phyloP scores from a whole-genome alignment of 2,329 filamentous ascomycete genomes.

The Tolypocladium ovalisporum region DNA sequence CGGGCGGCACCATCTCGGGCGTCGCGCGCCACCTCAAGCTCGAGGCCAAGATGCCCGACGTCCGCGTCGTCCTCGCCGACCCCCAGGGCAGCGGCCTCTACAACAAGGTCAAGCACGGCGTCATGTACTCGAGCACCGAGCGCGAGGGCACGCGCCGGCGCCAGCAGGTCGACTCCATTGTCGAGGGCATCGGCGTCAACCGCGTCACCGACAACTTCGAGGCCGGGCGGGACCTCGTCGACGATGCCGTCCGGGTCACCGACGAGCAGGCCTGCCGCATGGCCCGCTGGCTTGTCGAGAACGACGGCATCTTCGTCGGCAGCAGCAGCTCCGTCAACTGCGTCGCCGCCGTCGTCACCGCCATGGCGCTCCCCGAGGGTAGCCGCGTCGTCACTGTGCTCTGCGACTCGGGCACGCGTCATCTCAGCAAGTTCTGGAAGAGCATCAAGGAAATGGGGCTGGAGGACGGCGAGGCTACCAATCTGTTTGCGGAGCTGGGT shows the following conservation, averaged over 20 bases:
- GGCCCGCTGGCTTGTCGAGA: constrained; percentile 94
- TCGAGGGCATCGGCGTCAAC: constrained; percentile 94
- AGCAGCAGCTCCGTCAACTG: constrained; percentile 97
- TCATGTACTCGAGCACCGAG: constrained; percentile 90
- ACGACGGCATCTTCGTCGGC: constrained; percentile 88
- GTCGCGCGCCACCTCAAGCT: constrained; percentile 77
- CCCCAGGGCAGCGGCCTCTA: constrained; percentile 89
- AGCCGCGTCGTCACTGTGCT: constrained; percentile 72
- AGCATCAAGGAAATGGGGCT: constrained; percentile 57
- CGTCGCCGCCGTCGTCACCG: constrained; percentile 63
- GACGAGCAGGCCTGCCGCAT: constrained; percentile 85
- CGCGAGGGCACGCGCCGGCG: constrained; percentile 80
- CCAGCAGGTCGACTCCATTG: constrained; percentile 88
- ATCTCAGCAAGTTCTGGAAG: constrained; percentile 80
- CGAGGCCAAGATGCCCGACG: constrained; percentile 38
- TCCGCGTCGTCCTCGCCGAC: constrained; percentile 77
- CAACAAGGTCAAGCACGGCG: constrained; percentile 84
- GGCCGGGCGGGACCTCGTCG: constrained; percentile 71
- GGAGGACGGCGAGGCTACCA: constrained; percentile 40
- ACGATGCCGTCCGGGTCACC: constrained; percentile 80
- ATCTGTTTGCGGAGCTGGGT: constrained; percentile 40
- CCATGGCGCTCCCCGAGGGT: constrained; percentile 47
- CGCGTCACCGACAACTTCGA: constrained; percentile 91
- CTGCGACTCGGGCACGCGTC: constrained; percentile 72
- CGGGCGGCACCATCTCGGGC: constrained; percentile 85